Percentiles rank a stretch among this genome's conserved stretches.
These are phyloP conservation scores for Mycosphaerelloides madeirae DNA, from an alignment of 2,329 filamentous ascomycete genomes.

Conservation along the genomic window DNA sequence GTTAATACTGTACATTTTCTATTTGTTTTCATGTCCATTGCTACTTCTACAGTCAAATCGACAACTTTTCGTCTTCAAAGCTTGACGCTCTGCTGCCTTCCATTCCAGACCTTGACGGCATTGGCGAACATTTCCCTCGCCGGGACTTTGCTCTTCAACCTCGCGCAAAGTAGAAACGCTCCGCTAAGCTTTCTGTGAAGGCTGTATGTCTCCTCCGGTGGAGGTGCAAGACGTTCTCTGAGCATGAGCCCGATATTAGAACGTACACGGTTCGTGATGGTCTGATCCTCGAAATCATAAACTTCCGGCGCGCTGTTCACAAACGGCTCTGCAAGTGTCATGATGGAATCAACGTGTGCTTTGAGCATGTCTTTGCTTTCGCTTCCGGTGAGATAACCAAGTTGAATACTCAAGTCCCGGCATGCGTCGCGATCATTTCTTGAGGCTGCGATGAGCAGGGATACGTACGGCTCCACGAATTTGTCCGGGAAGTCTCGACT, in stretches of 20 bases:
- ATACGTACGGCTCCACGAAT: conserved; percentile 77
- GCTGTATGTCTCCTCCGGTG: conserved; percentile 95
- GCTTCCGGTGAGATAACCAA: conserved; percentile 83
- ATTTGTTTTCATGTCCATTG: conserved; percentile 3
- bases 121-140: conserved; percentile 75
- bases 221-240: conserved; percentile 77
- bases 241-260: conserved; percentile 90
- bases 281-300: conserved; percentile 92
- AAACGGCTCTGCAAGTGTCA: conserved; percentile 92
- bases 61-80: background rate
- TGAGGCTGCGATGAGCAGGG: conserved; percentile 74
- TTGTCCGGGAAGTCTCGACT: conserved; percentile 75
- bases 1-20: conserved; percentile 25
- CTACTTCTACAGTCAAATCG: background rate
- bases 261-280: conserved; percentile 90
- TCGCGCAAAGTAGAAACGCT: conserved; percentile 86
- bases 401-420: conserved; percentile 27
- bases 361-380: conserved; percentile 83
- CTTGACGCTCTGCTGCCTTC: conserved; percentile 19
- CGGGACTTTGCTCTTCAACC: conserved; percentile 73
- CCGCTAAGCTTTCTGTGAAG: conserved; percentile 92
- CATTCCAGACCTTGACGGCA: conserved; percentile 41
- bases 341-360: conserved; percentile 80
- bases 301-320: conserved; percentile 66
- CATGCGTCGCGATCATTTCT: conserved; percentile 38